Base-by-base conservation (phyloP, 208 protist genomes). In the Leishmania martiniquensis region DNA sequence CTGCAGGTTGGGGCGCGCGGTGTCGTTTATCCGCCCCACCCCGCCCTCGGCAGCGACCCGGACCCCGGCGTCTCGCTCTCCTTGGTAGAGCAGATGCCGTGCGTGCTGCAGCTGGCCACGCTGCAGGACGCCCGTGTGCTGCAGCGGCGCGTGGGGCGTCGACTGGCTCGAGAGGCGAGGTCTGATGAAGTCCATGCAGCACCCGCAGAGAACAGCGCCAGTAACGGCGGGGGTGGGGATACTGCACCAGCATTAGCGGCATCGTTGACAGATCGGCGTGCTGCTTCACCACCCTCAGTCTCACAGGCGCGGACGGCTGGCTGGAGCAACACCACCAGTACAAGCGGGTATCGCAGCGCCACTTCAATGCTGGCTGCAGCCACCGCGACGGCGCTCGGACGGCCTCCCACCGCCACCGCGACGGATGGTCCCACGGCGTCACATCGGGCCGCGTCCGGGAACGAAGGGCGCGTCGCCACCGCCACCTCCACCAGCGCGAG, bases 71-170 rank as follows among this genome's bases (percentile, higher is more conserved):
- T 29, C 47, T 47, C 68, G 42, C 47, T 79, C 75, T 84, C 80
- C 6, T 37, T 80, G 37, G 70, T 80, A 32, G 80, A 84, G 54
- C 66, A 77, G 70, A 13, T 84, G 49, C 80, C 80, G n/a, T 62
- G 62, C 10, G 63, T 39, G 32, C 42, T 84, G 68, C 80, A 84
- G 39, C 69, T 84, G 60, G 72, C 77, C 59, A 84, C 80, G 6
- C 34, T 84, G 62, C 75, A 84, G 39, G 52, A 57, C 62, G 57
- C 55, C 6, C 51, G 29, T 22, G 60, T 68, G n/a, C 37, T 84
- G 60, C 75, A 63, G 72, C 37, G 39, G 20, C 70, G 70, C 1
- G 32, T 59, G 17, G 60, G 72, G 37, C 15, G 17, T 65, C 74
- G 80, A 51, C 62, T 79, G 44, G 42, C 49, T 2, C 42, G 42